Base-by-base conservation (phyloP, 2,329 filamentous ascomycete genomes). In the Blumeria hordei region DNA sequence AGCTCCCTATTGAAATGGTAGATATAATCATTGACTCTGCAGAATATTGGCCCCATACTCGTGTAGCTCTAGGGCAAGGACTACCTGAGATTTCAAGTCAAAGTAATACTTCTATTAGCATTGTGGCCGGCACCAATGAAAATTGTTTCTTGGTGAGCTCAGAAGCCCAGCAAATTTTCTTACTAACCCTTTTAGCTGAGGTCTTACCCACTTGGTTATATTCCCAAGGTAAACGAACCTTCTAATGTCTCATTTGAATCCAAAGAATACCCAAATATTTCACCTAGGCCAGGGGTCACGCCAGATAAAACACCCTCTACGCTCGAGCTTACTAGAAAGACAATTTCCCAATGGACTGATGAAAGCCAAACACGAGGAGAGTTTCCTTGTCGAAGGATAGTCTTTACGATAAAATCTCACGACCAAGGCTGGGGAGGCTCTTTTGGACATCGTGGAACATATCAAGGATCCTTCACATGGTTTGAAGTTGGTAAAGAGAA, bases 401-500 rank as follows among this genome's bases (percentile, higher is more conserved):
- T 79, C 21, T 82, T 82, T 63, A 74, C 71, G 5, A 70, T 80
- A 43, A 65, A 64, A 10, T 77, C 74, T 62, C 69, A 65, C 51
- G 79, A 83, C 58, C 79, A 83, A 59, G 79, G 78, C 3, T 78
- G 71, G 71, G 70, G 71, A 35, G 68, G 70, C 12, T 32, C 8
- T 2, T 3, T n/a, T 9, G 33, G 34, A 8, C 57, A 65, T 0
- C 62, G 61, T 1, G 69, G 69, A 1, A 70, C 69, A 1, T 80
- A 72, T 55, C 59, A 63, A 0, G 67, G 65, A 2, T 76, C 78
- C 0, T 78, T 67, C 66, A 78, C 78, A 0, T 83, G 78, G 78
- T 80, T 81, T 57, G 78, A 81, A 55, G 76, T 71, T 14, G 78
- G 78, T 0, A 62, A 79, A 14, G 78, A 82, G 64, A 70, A 70